Percentiles rank a stretch among this genome's conserved stretches.
Evolutionary conservation across 306 rosid species (phyloP).

Genomic region (Medicago arabica): DNA sequence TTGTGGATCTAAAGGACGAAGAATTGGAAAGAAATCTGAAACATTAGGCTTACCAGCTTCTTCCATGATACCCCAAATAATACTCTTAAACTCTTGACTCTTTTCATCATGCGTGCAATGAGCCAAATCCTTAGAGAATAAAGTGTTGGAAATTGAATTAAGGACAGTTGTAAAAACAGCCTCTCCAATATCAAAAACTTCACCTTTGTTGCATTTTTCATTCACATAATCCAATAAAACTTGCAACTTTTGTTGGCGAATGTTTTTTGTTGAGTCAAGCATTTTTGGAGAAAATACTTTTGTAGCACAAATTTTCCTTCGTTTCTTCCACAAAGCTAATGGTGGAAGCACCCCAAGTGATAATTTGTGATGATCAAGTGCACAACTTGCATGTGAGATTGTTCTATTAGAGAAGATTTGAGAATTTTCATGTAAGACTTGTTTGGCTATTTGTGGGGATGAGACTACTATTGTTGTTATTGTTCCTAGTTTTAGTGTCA

Average conservation of each 20-base stretch:
- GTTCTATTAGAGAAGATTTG: conserved; percentile 11
- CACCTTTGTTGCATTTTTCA: conserved; percentile 10
- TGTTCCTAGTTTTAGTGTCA: conserved; percentile 33
- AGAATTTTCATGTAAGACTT: conserved; percentile 17
- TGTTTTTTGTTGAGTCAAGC: conserved; percentile 25
- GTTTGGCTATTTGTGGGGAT: conserved; percentile 37
- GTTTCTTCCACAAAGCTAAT: conserved; percentile 20
- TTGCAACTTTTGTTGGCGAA: conserved; percentile 16
- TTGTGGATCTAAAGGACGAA: conserved; percentile 32
- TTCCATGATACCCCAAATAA: background rate
- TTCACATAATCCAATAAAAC: conserved; percentile 21
- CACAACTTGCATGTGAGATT: background rate
- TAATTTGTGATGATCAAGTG: background rate
- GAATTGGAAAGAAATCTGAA: conserved; percentile 34
- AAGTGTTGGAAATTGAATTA: conserved; percentile 28
- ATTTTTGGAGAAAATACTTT: conserved; percentile 26
- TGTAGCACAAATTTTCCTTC: conserved; percentile 32
- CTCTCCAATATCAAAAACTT: conserved; percentile 34
- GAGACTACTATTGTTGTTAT: conserved; percentile 38
- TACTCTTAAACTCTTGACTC: conserved; percentile 19
- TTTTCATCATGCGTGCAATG: background rate
- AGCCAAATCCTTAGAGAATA: conserved; percentile 32
- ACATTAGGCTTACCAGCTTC: conserved; percentile 37
- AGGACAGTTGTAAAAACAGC: background rate
- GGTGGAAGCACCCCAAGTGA: background rate